Conservation (phyloP, 1,139 yeast species). For the Yamadazyma aaseri region DNA sequence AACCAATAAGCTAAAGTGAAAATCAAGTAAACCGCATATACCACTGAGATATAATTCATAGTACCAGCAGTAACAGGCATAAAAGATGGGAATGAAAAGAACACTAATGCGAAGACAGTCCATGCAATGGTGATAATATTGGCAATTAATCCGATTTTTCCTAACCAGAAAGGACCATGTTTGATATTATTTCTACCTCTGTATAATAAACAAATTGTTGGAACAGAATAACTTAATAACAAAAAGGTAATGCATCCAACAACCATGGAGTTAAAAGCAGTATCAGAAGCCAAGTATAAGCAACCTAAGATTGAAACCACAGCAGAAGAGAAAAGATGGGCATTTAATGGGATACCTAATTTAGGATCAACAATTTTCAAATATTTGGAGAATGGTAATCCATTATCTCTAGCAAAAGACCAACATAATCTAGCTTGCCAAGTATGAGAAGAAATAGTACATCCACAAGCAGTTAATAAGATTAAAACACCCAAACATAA, state of each 20-base stretch:
- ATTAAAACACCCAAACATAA: constrained; percentile 34
- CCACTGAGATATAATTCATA: constrained; percentile 74
- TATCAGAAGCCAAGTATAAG: constrained; percentile 40
- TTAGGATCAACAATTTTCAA: constrained; percentile 42
- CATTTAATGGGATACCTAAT: constrained; percentile 44
- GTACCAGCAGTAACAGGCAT: constrained; percentile 62
- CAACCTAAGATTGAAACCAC: constrained; percentile 42
- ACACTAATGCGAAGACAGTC: constrained; percentile 59
- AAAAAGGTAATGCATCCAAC: constrained; percentile 46
- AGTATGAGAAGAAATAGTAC: constrained; percentile 43
- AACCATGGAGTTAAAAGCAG: constrained; percentile 48
- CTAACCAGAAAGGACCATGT: constrained; percentile 66
- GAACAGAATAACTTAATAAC: constrained; percentile 41
- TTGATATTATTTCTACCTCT: constrained; percentile 59
- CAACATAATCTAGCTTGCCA: constrained; percentile 68
- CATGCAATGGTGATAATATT: constrained; percentile 56
- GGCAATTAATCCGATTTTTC: constrained; percentile 55
- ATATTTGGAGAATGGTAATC: constrained; percentile 43
- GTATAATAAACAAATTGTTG: constrained; percentile 49
- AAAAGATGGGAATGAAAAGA: constrained; percentile 65
- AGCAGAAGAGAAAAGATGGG: constrained; percentile 41
- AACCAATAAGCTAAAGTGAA: constrained; percentile 61
- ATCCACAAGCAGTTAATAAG: constrained; percentile 39
- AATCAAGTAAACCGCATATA: constrained; percentile 53
- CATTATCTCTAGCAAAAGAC: constrained; percentile 76